Base-by-base conservation (phyloP, 2,329 filamentous ascomycete species). In the Diatrype stigma region DNA sequence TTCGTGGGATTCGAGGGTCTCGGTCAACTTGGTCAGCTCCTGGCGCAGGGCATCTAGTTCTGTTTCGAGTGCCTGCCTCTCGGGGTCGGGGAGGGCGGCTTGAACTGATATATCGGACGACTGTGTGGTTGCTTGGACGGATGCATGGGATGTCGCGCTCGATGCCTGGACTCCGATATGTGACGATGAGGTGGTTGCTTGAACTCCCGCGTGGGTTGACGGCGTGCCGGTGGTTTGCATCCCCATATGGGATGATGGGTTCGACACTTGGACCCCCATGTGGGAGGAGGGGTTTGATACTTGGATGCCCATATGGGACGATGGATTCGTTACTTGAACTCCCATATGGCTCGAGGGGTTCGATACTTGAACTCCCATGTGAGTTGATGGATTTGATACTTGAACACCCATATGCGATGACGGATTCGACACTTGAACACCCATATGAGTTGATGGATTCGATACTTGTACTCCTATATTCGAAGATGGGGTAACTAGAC, bases 31-130 rank as follows among this genome's bases (percentile, higher is more conserved):
- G 48, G 59, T 59, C 16, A 80, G 63, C 54, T 82, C 78, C 0
- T 73, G 66, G 21, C 73, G 73, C 1, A 82, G 66, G 0, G 74
- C 79, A 0, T 63, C 69, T 2, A 82, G 61, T 57, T 82, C 74
- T 0, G 73, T 72, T 44, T 78, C 69, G 1, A 80, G 59, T 2
- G 59, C 60, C 45, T 72, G 62, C 42, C 71, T 74, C 21, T 74
- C 71, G 0, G 66, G 65, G 45, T 80, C 76, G 0, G 71, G 68
- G 2, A 80, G 53, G 2, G 60, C 57, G 0, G 65, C 67, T 54
- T 44, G 40, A 26, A 26, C 21, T 26, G 40, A 44, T 37, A 37
- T 17, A 17, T 17, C 5, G n/a, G 34, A 37, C 14, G 34, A 37
- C 6, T 37, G 12, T 5, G 12, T 17, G 12, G 34, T 16, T 16